phyloP scores from a whole-genome alignment of 345 rosid genomes.

The Acer saccharum region DNA sequence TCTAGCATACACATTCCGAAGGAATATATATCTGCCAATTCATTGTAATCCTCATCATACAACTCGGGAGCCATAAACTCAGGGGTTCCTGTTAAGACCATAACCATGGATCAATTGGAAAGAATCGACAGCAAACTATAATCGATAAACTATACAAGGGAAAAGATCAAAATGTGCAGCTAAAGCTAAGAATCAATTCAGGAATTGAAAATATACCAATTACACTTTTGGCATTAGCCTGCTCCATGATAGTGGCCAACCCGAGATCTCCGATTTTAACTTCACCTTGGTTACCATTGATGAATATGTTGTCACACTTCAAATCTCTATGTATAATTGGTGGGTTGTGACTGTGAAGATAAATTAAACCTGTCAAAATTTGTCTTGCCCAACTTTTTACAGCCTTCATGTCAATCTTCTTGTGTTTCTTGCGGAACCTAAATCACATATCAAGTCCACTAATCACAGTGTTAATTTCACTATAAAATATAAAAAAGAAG shows the following conservation, averaged over 20 bases:
- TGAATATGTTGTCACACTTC: slow-evolving; percentile 93
- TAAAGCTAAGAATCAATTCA: slow-evolving; percentile 4
- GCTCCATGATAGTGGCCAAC: slow-evolving; percentile 88
- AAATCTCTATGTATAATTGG: slow-evolving; percentile 92
- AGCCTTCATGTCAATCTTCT: slow-evolving; percentile 78
- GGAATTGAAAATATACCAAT: slow-evolving; percentile 53
- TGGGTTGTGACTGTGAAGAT: slow-evolving; percentile 80
- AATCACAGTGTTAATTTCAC: slow-evolving; percentile 30
- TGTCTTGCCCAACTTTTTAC: slow-evolving; percentile 93
- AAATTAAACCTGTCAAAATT: slow-evolving; percentile 74
- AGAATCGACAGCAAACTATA: not conserved
- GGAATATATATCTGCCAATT: slow-evolving; percentile 78
- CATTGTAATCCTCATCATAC: slow-evolving; percentile 79
- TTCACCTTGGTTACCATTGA: slow-evolving; percentile 95
- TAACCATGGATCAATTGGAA: slow-evolving; percentile 10
- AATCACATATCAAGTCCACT: slow-evolving; percentile 35
- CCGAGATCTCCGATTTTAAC: slow-evolving; percentile 99
- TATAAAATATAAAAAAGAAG: slow-evolving; percentile 1
- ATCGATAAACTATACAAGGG: not conserved
- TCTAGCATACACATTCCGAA: slow-evolving; percentile 92
- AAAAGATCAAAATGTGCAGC: not conserved
- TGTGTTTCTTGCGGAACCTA: slow-evolving; percentile 92
- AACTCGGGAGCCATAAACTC: slow-evolving; percentile 96
- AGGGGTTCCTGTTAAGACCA: slow-evolving; percentile 59
- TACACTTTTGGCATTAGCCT: slow-evolving; percentile 89